Evolutionary conservation across 371 early-diverging fungal genomes (phyloP).

Genomic region (Lichtheimia corymbifera): DNA sequence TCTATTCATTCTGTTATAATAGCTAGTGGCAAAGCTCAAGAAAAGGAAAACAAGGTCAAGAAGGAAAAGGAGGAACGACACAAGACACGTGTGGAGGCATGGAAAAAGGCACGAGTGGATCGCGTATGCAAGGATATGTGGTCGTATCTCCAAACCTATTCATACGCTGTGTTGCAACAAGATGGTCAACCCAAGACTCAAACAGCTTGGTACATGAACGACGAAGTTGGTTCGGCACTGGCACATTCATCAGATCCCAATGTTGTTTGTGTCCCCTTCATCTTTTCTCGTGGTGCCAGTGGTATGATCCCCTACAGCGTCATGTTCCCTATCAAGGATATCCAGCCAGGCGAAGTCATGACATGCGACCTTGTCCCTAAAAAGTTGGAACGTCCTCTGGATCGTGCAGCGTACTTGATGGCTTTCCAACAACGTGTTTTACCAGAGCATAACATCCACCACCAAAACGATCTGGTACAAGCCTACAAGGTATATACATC

Average conservation of each 20-base stretch:
- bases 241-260: conserved; percentile 58
- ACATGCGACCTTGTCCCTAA: conserved; percentile 56
- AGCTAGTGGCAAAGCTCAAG: conserved; percentile 47
- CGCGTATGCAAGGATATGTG: conserved; percentile 50
- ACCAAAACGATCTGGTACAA: conserved; percentile 29
- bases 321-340: conserved; percentile 58
- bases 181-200: conserved; percentile 55
- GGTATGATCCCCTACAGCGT: conserved; percentile 63
- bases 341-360: conserved; percentile 48
- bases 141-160: conserved; percentile 59
- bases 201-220: conserved; percentile 56
- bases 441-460: conserved; percentile 20
- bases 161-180: conserved; percentile 55
- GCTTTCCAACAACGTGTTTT: conserved; percentile 44
- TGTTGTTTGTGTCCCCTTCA: conserved; percentile 56
- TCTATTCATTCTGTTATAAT: neutral
- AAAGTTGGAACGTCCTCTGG: conserved; percentile 36
- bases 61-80: conserved; percentile 34
- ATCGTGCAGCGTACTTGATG: conserved; percentile 51
- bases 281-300: conserved; percentile 56
- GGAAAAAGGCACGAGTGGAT: conserved; percentile 26
- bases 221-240: conserved; percentile 59
- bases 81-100: conserved; percentile 25
- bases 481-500: conserved; percentile 25
- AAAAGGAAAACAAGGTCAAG: conserved; percentile 43